phyloP scores from a whole-genome alignment of 495 filamentous ascomycete species.

The Schizothecium vesticola region DNA sequence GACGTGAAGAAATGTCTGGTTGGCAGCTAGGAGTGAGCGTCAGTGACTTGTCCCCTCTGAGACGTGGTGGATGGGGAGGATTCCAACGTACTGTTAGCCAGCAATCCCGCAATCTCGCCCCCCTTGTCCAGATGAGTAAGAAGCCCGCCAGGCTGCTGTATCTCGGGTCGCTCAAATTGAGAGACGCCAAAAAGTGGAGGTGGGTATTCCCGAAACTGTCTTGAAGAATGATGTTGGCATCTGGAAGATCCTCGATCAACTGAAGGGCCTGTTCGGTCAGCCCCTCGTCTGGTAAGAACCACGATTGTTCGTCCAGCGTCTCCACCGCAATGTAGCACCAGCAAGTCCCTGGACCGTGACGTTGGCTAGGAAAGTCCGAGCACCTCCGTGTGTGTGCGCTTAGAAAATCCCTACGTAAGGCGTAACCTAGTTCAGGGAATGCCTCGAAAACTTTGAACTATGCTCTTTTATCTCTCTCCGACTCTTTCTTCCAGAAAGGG shows the following conservation, averaged over 20 bases:
- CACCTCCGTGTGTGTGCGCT: conserved; percentile 23
- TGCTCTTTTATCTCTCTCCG: background rate
- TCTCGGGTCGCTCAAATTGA: background rate
- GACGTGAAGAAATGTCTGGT: conserved; percentile 47
- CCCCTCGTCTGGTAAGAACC: conserved; percentile 21
- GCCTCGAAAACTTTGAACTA: conserved; percentile 14
- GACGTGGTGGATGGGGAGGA: background rate
- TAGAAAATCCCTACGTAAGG: conserved; percentile 39
- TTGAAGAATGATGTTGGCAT: conserved; percentile 13
- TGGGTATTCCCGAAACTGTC: conserved; percentile 43
- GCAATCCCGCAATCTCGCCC: background rate
- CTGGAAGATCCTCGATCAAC: conserved; percentile 18
- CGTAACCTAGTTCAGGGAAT: conserved; percentile 22
- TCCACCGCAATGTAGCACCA: conserved; percentile 37
- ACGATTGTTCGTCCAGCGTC: conserved; percentile 17
- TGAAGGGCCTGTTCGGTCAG: conserved; percentile 12
- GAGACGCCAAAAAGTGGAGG: conserved; percentile 38
- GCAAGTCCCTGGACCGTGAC: conserved; percentile 32
- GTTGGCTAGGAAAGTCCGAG: conserved; percentile 24
- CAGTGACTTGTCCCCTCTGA: background rate
- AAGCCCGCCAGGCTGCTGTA: background rate
- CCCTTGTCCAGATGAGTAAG: background rate
- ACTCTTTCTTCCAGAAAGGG: conserved; percentile 1
- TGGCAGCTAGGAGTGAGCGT: conserved; percentile 16
- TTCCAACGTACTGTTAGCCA: conserved; percentile 23